Percentiles rank a stretch among this genome's conserved stretches.
phyloP scores from a whole-genome alignment of 2,329 filamentous ascomycete genomes.

The Fusarium algeriense region DNA sequence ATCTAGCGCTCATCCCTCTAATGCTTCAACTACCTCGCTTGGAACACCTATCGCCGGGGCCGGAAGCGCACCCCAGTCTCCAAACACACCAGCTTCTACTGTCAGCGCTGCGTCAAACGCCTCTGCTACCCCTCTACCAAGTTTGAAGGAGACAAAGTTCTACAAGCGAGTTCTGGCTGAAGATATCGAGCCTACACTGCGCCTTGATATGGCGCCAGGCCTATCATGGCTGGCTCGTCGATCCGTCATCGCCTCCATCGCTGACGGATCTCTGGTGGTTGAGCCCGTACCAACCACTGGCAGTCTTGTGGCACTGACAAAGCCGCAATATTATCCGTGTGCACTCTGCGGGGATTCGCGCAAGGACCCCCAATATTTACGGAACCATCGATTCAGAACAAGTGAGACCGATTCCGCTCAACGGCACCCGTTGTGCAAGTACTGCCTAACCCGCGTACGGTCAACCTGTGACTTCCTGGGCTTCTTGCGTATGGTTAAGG shows the following conservation, averaged over 20 bases:
- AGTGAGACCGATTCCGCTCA: constrained; percentile 89
- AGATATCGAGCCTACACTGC: constrained; percentile 93
- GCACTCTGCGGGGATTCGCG: constrained; percentile 89
- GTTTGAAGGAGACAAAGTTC: constrained; percentile 90
- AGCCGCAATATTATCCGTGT: constrained; percentile 75
- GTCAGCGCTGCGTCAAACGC: constrained; percentile 59
- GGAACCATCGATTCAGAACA: constrained; percentile 89
- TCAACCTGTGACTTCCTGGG: constrained; percentile 93
- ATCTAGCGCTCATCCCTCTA: constrained; percentile 65
- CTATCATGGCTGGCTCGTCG: constrained; percentile 94
- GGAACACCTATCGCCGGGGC: constrained; percentile 61
- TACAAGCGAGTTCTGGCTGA: constrained; percentile 91
- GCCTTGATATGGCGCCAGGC: constrained; percentile 88
- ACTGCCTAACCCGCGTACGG: constrained; percentile 85
- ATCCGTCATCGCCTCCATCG: constrained; percentile 84
- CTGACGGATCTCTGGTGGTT: constrained; percentile 87
- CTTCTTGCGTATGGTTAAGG: constrained; percentile 90
- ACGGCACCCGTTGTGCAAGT: constrained; percentile 88
- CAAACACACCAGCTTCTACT: constrained; percentile 67
- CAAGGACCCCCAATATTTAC: constrained; percentile 75
- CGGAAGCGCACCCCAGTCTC: constrained; percentile 68
- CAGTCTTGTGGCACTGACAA: constrained; percentile 62
- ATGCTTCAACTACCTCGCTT: constrained; percentile 71
- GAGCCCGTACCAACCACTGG: constrained; percentile 81
- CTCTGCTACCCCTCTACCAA: constrained; percentile 59